phyloP scores from a whole-genome alignment of 441 rosid species.

The Rhodomyrtus psidioides region DNA sequence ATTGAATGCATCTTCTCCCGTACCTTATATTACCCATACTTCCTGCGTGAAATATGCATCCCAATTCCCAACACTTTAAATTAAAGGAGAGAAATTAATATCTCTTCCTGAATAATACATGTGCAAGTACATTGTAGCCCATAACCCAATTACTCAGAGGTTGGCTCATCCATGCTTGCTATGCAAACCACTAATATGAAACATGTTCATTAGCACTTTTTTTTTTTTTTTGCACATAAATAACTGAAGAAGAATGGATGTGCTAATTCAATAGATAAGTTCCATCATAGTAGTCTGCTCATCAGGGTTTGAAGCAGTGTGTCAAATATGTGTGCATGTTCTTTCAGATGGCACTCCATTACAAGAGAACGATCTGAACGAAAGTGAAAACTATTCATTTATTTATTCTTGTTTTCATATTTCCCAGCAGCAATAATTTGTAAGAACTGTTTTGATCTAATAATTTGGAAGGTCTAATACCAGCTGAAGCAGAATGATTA shows the following conservation, averaged over 20 bases:
- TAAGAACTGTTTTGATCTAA: not conserved
- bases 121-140: not conserved
- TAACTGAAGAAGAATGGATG: not conserved
- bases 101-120: not conserved
- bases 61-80: not conserved
- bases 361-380: not conserved
- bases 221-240: not conserved
- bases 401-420: not conserved
- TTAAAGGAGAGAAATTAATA: not conserved
- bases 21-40: not conserved
- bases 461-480: conserved; percentile 27
- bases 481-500: conserved; percentile 95
- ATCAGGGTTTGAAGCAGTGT: not conserved
- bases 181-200: not conserved
- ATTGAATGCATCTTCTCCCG: not conserved
- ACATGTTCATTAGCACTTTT: not conserved
- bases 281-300: not conserved
- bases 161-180: not conserved
- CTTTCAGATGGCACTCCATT: not conserved
- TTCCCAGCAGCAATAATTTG: not conserved
- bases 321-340: not conserved
- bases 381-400: not conserved
- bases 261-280: not conserved
- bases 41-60: not conserved
- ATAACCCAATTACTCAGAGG: not conserved